A percentile compares a stretch with the other conserved stretches of the same genome.
These are phyloP conservation scores for Inga laurina DNA, from an alignment of 306 rosid genomes.

Conservation along the genomic window DNA sequence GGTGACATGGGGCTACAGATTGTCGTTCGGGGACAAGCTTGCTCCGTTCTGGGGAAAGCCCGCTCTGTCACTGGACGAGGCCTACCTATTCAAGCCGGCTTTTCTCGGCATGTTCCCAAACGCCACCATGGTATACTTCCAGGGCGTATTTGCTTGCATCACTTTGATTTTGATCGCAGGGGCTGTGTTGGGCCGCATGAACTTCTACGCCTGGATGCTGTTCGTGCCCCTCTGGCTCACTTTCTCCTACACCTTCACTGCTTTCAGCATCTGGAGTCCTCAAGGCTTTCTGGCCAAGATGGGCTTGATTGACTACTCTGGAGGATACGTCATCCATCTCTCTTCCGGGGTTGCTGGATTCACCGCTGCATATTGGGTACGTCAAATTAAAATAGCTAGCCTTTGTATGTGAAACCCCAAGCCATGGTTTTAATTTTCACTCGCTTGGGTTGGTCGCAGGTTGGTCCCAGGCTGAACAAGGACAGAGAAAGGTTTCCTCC, in stretches of 20 bases:
- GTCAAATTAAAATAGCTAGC: no score
- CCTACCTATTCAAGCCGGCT: conserved; percentile 27
- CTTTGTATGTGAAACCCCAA: no score
- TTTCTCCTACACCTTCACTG: conserved; percentile 47
- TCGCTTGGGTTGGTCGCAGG: conserved; percentile 20
- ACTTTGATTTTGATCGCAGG: conserved; percentile 55
- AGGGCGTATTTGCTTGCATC: conserved; percentile 50
- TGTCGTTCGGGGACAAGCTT: conserved; percentile 47
- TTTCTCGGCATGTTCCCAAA: conserved; percentile 37
- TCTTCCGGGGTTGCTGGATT: conserved; percentile 61
- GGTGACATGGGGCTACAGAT: conserved; percentile 46
- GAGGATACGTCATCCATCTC: conserved; percentile 55
- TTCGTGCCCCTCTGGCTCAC: conserved; percentile 62
- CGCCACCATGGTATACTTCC: conserved; percentile 52
- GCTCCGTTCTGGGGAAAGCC: conserved; percentile 46
- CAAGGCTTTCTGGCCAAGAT: conserved; percentile 26
- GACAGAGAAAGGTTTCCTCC: conserved; percentile 62
- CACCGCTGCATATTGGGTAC: conserved; percentile 51
- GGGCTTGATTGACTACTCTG: conserved; percentile 47
- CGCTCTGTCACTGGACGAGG: conserved; percentile 30
- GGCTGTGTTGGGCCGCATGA: conserved; percentile 54
- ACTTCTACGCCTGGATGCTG: conserved; percentile 56
- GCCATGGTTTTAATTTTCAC: no score
- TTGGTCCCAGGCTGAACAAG: conserved; percentile 56
- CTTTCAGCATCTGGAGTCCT: conserved; percentile 52